Conservation (phyloP, 2,329 filamentous ascomycete species). For the Pseudocercospora vitis region DNA sequence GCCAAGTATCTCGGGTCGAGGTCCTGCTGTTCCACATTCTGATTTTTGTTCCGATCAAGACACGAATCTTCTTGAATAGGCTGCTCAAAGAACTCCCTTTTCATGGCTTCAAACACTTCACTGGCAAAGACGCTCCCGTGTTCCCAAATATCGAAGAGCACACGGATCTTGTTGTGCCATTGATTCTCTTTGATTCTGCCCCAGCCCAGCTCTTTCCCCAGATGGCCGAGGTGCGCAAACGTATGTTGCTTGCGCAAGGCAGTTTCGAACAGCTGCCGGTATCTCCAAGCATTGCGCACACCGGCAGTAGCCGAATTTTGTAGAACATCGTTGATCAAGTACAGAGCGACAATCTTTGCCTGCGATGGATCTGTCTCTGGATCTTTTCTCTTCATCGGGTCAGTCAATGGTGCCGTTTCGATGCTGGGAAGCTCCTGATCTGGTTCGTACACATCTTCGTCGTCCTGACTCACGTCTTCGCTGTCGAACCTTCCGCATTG, state of each 20-base stretch:
- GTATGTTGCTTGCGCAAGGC: constrained; percentile 66
- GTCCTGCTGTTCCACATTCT: constrained; percentile 40
- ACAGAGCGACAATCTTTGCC: constrained; percentile 76
- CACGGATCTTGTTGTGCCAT: constrained; percentile 74
- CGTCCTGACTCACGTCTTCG: constrained; percentile 41
- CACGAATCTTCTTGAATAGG: constrained; percentile 60
- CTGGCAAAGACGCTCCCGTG: constrained; percentile 67
- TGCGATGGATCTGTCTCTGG: constrained; percentile 65
- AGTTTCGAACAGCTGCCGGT: constrained; percentile 74
- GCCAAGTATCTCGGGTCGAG: constrained; percentile 27
- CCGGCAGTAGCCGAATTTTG: constrained; percentile 73
- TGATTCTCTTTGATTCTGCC: constrained; percentile 79
- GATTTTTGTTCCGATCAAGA: constrained; percentile 44
- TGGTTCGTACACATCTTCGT: constrained; percentile 43
- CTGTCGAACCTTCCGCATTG: constrained; percentile 63
- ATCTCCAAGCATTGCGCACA: constrained; percentile 83
- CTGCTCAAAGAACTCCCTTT: constrained; percentile 69
- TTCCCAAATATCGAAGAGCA: constrained; percentile 69
- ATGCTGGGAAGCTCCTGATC: constrained; percentile 38
- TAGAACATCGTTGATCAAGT: constrained; percentile 76
- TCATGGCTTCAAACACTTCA: constrained; percentile 70
- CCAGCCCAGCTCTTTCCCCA: constrained; percentile 73
- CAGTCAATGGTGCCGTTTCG: constrained; percentile 37
- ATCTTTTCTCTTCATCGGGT: constrained; percentile 40
- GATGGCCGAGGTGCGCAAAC: constrained; percentile 72